These are phyloP conservation scores for Komagataella pseudopastoris DNA, from an alignment of 805 yeast genomes.

Conservation along the genomic window DNA sequence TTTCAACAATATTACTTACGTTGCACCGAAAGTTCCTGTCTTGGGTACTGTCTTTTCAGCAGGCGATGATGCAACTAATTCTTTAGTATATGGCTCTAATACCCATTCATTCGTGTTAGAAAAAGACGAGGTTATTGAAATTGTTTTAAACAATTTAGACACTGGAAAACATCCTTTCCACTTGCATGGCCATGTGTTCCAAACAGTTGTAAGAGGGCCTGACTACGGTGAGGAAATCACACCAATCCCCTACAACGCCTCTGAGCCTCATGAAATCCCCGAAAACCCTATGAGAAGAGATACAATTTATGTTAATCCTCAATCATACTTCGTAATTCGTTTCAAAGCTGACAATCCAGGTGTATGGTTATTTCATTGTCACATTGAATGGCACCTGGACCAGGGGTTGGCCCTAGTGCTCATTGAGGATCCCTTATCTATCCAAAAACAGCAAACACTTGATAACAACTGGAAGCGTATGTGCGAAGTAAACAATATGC, in stretches of 20 bases:
- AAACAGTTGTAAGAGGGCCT: constrained; percentile 60
- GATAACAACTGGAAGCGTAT: constrained; percentile 45
- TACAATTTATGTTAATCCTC: constrained; percentile 63
- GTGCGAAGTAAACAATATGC: constrained; percentile 45
- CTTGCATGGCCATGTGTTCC: constrained; percentile 89
- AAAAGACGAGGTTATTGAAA: constrained; percentile 57
- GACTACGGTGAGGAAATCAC: constrained; percentile 39
- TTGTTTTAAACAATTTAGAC: constrained; percentile 75
- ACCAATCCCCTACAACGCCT: constrained; percentile 44
- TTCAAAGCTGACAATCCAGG: constrained; percentile 94
- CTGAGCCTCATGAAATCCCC: constrained; percentile 41
- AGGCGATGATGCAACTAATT: constrained; percentile 42
- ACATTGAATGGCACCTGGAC: constrained; percentile 94
- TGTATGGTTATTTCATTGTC: constrained; percentile 98
- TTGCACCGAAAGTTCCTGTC: constrained; percentile 76
- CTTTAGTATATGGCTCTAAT: constrained; percentile 60
- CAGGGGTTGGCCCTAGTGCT: constrained; percentile 82
- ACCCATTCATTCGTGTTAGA: constrained; percentile 64
- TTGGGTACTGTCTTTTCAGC: constrained; percentile 68
- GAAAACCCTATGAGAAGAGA: constrained; percentile 79
- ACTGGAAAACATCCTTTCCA: constrained; percentile 97
- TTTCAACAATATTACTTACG: constrained; percentile 77
- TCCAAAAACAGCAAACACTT: constrained; percentile 49
- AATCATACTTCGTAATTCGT: constrained; percentile 75
- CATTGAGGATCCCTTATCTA: constrained; percentile 69